Percentiles rank a stretch among this genome's conserved stretches.
Evolutionary conservation across 108 stramenopile genomes (phyloP).

Genomic region (Bacterosira constricta): DNA sequence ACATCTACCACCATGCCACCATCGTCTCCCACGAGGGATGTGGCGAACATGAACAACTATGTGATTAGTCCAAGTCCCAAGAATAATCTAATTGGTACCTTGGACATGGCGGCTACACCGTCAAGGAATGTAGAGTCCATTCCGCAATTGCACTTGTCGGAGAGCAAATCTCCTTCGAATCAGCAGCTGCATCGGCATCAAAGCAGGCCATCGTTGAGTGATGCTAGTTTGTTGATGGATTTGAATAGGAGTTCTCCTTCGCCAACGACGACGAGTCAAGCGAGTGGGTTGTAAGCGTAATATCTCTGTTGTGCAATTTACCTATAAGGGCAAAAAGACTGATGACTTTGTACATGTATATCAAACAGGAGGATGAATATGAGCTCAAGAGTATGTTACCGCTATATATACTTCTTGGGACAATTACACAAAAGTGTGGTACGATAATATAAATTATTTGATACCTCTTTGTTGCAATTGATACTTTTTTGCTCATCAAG

Average conservation of each 20-base stretch:
- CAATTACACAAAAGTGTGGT: too few relatives aligned
- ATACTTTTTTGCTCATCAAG: too few relatives aligned
- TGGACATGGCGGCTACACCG: not conserved
- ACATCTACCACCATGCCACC: not conserved
- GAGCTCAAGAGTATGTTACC: too few relatives aligned
- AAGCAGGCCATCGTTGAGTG: slow-evolving; percentile 32
- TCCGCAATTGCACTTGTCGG: slow-evolving; percentile 35
- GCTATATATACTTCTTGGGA: too few relatives aligned
- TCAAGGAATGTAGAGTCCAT: too few relatives aligned
- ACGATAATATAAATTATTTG: too few relatives aligned
- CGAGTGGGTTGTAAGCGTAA: not conserved
- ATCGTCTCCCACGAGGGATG: slow-evolving; percentile 8
- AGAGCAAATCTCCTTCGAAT: not conserved
- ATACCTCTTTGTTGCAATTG: too few relatives aligned
- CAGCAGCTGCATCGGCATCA: not conserved
- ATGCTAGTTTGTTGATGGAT: slow-evolving; percentile 43
- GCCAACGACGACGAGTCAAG: slow-evolving; percentile 1
- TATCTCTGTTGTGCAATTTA: too few relatives aligned
- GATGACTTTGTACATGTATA: too few relatives aligned
- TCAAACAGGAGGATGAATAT: too few relatives aligned
- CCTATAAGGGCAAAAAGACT: too few relatives aligned
- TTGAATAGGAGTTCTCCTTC: slow-evolving; percentile 42
- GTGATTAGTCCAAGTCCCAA: slow-evolving; percentile 47
- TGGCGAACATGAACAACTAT: not conserved
- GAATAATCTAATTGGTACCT: slow-evolving; percentile 2